A percentile compares a stretch with the other conserved stretches of the same genome.
phyloP scores from a whole-genome alignment of 495 filamentous ascomycete species.

The Talaromyces stipitatus region DNA sequence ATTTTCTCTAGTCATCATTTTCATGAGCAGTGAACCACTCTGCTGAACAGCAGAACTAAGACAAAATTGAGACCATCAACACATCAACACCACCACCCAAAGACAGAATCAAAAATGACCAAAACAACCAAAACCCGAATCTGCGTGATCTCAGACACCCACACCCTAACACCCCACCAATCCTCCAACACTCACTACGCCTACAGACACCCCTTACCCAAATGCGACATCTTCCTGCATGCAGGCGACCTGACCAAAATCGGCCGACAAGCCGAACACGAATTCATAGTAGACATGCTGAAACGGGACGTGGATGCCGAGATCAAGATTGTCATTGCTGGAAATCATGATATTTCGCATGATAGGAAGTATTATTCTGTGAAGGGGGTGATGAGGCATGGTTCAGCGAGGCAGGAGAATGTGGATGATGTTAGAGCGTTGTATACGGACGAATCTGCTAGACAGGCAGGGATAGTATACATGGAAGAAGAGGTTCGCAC shows the following conservation, averaged over 20 bases:
- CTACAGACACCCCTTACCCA: constrained; percentile 43
- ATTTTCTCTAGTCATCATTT: neutral
- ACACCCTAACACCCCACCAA: constrained; percentile 32
- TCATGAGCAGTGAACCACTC: neutral
- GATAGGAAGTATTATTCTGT: constrained; percentile 45
- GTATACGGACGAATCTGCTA: constrained; percentile 42
- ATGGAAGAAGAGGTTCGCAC: constrained; percentile 56
- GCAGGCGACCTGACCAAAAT: constrained; percentile 65
- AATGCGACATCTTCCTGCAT: constrained; percentile 60
- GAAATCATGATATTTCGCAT: constrained; percentile 72
- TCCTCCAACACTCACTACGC: constrained; percentile 15
- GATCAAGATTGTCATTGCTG: constrained; percentile 72
- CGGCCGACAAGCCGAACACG: constrained; percentile 49
- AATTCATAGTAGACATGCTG: constrained; percentile 45
- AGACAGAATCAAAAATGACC: constrained; percentile 7
- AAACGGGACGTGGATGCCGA: constrained; percentile 45
- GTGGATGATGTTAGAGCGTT: constrained; percentile 27
- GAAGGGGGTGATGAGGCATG: constrained; percentile 25
- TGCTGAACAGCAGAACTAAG: neutral
- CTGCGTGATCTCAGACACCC: constrained; percentile 58
- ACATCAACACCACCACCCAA: neutral
- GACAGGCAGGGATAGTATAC: constrained; percentile 47
- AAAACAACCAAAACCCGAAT: constrained; percentile 36
- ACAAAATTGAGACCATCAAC: neutral
- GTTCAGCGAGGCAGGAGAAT: constrained; percentile 17